Evolutionary conservation across 352 stramenopile genomes (phyloP).

Genomic region (Phytophthora sp.): DNA sequence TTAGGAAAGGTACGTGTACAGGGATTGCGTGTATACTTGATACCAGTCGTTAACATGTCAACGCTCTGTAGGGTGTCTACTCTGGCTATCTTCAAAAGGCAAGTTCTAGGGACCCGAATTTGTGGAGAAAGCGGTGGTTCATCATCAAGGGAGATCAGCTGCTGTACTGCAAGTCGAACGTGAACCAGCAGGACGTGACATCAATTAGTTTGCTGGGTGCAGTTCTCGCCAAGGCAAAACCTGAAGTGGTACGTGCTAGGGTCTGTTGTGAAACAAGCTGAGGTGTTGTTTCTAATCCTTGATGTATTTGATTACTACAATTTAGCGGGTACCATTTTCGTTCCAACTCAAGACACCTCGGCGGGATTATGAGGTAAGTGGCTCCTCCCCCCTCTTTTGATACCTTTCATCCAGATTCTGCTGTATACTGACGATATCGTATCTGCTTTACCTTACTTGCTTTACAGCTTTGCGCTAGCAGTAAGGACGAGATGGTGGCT

Average conservation of each 20-base stretch:
- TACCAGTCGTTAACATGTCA: background rate
- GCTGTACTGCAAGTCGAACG: constrained; percentile 85
- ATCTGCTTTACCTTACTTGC: background rate
- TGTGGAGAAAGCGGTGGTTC: constrained; percentile 89
- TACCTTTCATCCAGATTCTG: no score
- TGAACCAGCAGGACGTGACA: constrained; percentile 84
- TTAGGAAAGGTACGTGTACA: constrained; percentile 59
- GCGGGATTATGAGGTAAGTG: constrained; percentile 68
- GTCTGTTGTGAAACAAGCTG: background rate
- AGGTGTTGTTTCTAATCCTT: background rate
- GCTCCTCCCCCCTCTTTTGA: no score
- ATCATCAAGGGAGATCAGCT: constrained; percentile 88
- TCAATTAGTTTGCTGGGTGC: constrained; percentile 80
- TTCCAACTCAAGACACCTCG: constrained; percentile 83
- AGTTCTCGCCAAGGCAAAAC: constrained; percentile 74
- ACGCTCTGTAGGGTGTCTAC: constrained; percentile 55
- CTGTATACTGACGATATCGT: background rate
- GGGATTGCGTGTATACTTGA: background rate
- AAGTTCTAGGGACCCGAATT: constrained; percentile 75
- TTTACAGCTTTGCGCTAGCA: constrained; percentile 71
- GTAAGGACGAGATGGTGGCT: constrained; percentile 79
- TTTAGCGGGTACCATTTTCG: constrained; percentile 68
- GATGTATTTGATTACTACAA: background rate
- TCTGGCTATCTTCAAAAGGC: constrained; percentile 85
- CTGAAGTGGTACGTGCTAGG: constrained; percentile 63